Evolutionary conservation across 306 rosid genomes (phyloP), one percentile per base, ranked within the genome.

Genomic region (Medicago ruthenica): DNA sequence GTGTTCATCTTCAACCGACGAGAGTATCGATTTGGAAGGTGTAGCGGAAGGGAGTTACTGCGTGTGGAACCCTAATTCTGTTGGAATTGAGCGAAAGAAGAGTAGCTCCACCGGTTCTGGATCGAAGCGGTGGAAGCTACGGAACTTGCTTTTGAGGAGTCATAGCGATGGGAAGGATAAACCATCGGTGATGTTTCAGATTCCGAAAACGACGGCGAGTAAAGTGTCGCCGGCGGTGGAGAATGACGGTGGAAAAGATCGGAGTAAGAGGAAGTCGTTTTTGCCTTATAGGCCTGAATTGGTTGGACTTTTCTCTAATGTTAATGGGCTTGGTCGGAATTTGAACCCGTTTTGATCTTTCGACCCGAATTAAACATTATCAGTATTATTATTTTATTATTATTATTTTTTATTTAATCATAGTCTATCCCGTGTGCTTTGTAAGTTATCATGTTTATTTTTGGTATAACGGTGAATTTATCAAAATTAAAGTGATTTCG

Each of bases 81-180:
- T 74, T 14, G 76, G 20, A 1, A 78, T 69, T 70, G 75, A 58
- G 18, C 40, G 88, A 4, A 87, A 85, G 67, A 92, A 90, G 81
- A 84, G 89, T 81, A 81, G 13, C 18, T 92, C 93, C 0, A 62
- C 90, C 0, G 96, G 89, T 27, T 85, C 91, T 2, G 83, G 87
- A 2, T 92, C 97, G 42, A 92, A 87, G 65, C 77, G 93, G 45
- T 92, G 99, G 99, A 92, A 83, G 80, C 80, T 96, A 41, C 79
- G 87, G 64, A 82, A 88, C 51, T 66, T 96, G 76, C 84, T 96
- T 42, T 45, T 76, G 3, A 79, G 96, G 41, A 86, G 91, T 68
- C 85, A 78, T 3, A 89, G 90, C 15, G 86, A 85, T 0, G 80
- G 89, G 15, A 86, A 87, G 60, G 91, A 86, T 1, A 60, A 70